A percentile compares a stretch with the other conserved stretches of the same genome.
Conservation (phyloP, 148 eudicot genomes). For the Vaccinium darrowii region DNA sequence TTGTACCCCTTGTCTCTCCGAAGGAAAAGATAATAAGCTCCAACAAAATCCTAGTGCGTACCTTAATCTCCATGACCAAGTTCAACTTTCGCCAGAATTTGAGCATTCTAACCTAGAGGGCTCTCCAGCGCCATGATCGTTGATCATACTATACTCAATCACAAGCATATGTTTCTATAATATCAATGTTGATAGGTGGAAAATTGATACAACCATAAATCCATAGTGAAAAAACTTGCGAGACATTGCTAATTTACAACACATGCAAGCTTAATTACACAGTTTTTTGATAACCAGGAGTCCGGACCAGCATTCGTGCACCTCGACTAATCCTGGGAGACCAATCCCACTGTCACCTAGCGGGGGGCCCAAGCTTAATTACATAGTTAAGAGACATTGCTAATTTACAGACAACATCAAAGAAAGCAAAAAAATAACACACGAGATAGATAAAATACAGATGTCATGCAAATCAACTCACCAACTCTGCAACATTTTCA, state of each 20-base stretch:
- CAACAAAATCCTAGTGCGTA: no score
- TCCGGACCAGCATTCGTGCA: no score
- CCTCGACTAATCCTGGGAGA: no score
- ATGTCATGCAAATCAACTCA: constrained; percentile 15
- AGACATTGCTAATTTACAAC: no score
- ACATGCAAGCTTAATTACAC: background rate
- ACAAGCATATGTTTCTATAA: background rate
- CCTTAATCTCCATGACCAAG: no score
- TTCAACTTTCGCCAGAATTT: no score
- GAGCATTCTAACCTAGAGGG: background rate
- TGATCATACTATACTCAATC: no score
- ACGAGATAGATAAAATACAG: background rate
- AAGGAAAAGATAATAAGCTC: background rate
- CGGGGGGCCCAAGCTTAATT: background rate
- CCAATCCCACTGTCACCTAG: no score
- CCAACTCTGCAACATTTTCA: constrained; percentile 28
- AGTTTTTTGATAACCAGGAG: no score
- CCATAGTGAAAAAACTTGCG: background rate
- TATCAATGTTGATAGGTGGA: background rate
- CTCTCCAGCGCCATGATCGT: no score
- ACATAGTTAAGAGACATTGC: background rate
- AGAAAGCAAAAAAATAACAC: background rate
- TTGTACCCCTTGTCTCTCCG: background rate
- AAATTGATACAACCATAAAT: background rate
- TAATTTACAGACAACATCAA: background rate